These are phyloP conservation scores for Crithidia brevicula DNA, from an alignment of 208 protist genomes.

Conservation along the genomic window DNA sequence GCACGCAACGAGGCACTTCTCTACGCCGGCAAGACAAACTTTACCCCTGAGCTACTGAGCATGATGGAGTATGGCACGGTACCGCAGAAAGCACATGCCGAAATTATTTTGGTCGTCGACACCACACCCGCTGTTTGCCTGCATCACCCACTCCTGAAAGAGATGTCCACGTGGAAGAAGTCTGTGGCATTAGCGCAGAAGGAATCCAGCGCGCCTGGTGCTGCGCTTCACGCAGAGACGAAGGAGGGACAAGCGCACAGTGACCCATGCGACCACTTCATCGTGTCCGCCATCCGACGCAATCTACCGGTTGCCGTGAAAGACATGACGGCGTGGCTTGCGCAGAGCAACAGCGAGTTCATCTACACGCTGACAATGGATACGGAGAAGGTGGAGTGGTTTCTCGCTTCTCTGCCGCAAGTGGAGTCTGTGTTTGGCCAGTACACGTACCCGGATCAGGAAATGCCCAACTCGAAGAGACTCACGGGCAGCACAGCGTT, in stretches of 20 bases:
- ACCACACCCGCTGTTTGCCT: background rate
- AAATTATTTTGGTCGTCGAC: conserved; percentile 6
- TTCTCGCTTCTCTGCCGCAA: background rate
- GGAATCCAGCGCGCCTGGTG: background rate
- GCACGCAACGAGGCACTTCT: conserved; percentile 11
- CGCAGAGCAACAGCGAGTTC: background rate
- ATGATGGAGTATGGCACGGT: conserved; percentile 21
- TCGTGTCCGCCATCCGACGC: background rate
- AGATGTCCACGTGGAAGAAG: background rate
- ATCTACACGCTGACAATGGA: background rate
- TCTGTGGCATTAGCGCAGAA: background rate
- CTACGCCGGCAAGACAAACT: conserved; percentile 19
- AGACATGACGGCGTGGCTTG: conserved; percentile 10
- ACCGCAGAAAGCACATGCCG: conserved; percentile 15
- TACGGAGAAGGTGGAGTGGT: background rate
- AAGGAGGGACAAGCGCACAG: background rate
- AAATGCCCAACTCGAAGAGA: background rate
- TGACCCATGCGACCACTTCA: background rate
- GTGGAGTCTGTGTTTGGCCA: background rate
- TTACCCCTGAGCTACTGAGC: conserved; percentile 17
- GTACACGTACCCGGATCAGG: background rate
- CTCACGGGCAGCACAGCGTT: background rate
- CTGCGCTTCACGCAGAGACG: background rate
- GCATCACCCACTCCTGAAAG: background rate
- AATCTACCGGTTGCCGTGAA: background rate